Evolutionary conservation across 2,329 filamentous ascomycete species (phyloP).

Genomic region (Penicillium sp.): DNA sequence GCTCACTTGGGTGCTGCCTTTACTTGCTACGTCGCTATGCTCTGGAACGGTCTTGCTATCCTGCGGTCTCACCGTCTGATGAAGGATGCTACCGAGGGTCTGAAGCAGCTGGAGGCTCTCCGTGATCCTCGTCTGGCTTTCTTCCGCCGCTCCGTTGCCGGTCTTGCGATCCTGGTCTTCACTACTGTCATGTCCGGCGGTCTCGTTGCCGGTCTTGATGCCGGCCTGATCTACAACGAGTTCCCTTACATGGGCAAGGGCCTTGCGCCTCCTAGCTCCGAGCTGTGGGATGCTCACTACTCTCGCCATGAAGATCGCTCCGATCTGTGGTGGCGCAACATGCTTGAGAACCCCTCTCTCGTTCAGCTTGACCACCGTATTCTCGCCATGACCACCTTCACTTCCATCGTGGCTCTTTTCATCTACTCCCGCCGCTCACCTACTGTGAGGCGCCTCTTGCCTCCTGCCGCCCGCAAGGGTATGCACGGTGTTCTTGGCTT

Average conservation of each 20-base stretch:
- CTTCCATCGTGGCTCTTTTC: constrained; percentile 75
- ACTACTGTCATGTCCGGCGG: constrained; percentile 90
- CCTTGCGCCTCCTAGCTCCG: constrained; percentile 75
- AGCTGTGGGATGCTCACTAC: constrained; percentile 87
- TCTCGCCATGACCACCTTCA: constrained; percentile 86
- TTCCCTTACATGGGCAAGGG: constrained; percentile 94
- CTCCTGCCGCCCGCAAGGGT: constrained; percentile 65
- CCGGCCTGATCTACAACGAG: constrained; percentile 97
- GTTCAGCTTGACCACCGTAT: constrained; percentile 96
- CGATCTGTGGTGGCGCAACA: constrained; percentile 95
- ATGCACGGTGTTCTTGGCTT: constrained; percentile 81
- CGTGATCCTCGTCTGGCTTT: constrained; percentile 67
- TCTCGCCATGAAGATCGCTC: constrained; percentile 73
- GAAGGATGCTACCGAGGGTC: constrained; percentile 65
- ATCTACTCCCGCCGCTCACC: constrained; percentile 74
- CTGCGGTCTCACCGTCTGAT: constrained; percentile 76
- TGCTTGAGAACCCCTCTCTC: constrained; percentile 93
- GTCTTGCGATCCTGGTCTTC: constrained; percentile 77
- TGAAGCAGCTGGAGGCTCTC: constrained; percentile 64
- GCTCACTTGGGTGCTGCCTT: constrained; percentile 91
- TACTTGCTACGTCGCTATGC: constrained; percentile 90
- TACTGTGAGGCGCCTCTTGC: constrained; percentile 62
- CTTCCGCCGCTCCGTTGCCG: constrained; percentile 74
- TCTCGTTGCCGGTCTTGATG: constrained; percentile 91
- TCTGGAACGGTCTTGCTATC: constrained; percentile 83